Conservation (phyloP, 768 basidiomycete species). For the Lactarius psammicola region DNA sequence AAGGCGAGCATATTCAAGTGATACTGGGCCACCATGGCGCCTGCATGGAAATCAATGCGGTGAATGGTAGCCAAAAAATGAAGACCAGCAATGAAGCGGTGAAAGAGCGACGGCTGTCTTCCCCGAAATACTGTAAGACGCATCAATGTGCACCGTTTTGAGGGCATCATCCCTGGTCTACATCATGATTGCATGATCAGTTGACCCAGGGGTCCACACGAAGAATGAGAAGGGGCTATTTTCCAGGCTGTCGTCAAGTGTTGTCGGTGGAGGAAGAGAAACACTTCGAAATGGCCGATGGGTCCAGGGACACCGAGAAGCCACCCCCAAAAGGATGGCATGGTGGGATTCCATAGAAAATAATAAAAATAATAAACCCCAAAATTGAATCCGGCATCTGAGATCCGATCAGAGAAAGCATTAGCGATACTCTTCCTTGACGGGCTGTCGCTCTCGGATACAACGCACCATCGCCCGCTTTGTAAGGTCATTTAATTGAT, state of each 20-base stretch:
- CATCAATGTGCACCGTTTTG: neutral
- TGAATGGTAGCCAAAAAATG: neutral
- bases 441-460: neutral
- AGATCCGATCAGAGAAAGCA: slow-evolving; percentile 10
- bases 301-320: neutral
- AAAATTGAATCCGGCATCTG: neutral
- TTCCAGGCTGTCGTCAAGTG: neutral
- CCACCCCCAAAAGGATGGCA: neutral
- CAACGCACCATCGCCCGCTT: neutral
- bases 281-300: too few relatives aligned
- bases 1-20: neutral
- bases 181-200: neutral
- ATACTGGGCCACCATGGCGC: neutral
- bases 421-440: neutral
- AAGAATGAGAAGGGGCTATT: neutral
- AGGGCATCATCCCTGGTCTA: neutral
- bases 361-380: neutral
- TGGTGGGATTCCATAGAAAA: neutral
- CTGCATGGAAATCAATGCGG: neutral
- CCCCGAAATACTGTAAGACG: neutral
- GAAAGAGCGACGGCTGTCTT: neutral
- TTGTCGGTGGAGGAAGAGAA: neutral
- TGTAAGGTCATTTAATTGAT: neutral
- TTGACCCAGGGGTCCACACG: neutral
- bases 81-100: neutral